Evolutionary conservation across 345 rosid species (phyloP).

Genomic region (Moricandia arvensis): DNA sequence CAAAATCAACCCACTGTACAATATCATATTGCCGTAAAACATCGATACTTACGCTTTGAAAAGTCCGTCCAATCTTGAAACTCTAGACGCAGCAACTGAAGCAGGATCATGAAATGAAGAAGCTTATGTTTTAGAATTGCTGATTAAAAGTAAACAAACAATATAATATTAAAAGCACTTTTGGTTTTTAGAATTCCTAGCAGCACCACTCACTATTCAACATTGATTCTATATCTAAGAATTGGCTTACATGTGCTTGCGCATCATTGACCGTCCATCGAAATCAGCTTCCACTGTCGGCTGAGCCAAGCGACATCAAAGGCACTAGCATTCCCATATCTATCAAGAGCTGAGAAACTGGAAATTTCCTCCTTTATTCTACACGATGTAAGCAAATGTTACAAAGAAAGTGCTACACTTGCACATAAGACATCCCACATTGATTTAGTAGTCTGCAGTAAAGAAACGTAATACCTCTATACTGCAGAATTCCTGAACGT

Average conservation of each 20-base stretch:
- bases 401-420: background rate
- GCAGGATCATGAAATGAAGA: conserved; percentile 57
- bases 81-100: conserved; percentile 66
- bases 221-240: conserved; percentile 5
- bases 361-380: conserved; percentile 77
- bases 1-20: background rate
- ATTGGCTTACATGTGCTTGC: conserved; percentile 76
- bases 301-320: conserved; percentile 69
- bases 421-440: too few relatives aligned
- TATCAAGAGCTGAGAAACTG: conserved; percentile 66
- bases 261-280: conserved; percentile 74
- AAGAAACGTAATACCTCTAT: too few relatives aligned
- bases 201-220: conserved; percentile 1
- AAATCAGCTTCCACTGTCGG: conserved; percentile 54
- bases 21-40: background rate
- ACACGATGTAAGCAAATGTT: conserved; percentile 32
- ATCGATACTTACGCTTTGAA: conserved; percentile 64
- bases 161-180: background rate
- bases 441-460: background rate
- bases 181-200: background rate
- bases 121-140: conserved; percentile 68
- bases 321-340: conserved; percentile 81
- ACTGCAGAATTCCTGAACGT: too few relatives aligned
- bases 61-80: conserved; percentile 61
- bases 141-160: conserved; percentile 37